Percentiles rank a stretch among this genome's conserved stretches.
Conservation (phyloP, 2,329 filamentous ascomycete species). For the Fusarium foetens region DNA sequence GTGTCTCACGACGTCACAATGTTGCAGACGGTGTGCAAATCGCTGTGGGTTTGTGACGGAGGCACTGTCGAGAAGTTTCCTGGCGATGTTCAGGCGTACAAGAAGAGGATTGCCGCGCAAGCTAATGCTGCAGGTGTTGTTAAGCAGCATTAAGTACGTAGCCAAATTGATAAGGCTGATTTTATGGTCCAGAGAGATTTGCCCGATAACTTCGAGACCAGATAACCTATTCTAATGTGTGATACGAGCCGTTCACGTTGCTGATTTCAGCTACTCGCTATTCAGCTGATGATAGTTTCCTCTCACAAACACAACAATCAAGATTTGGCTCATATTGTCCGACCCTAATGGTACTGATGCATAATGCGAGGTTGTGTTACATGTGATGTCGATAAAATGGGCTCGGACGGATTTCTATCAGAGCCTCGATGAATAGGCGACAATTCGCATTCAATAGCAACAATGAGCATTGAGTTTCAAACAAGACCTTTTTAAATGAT, state of each 20-base stretch:
- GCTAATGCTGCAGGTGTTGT: conserved; percentile 90
- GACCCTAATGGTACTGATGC: neutral
- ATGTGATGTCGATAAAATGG: conserved; percentile 8
- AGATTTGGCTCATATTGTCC: conserved; percentile 9
- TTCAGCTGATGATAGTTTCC: neutral
- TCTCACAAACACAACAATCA: conserved; percentile 5
- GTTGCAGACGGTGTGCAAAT: conserved; percentile 94
- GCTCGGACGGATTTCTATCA: conserved; percentile 2
- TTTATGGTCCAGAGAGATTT: neutral
- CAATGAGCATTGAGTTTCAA: neutral
- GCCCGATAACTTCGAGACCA: neutral
- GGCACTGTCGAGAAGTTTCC: conserved; percentile 96
- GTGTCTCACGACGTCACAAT: conserved; percentile 99
- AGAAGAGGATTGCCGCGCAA: conserved; percentile 93
- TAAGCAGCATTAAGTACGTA: conserved; percentile 62
- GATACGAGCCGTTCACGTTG: neutral
- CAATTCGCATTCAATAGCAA: conserved; percentile 5
- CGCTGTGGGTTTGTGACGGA: conserved; percentile 94
- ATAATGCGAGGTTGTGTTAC: conserved; percentile 25
- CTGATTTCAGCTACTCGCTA: neutral
- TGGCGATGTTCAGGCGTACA: conserved; percentile 95
- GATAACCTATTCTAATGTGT: neutral
- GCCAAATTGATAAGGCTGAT: conserved; percentile 8
- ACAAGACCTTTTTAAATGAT: neutral
- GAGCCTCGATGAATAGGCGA: conserved; percentile 1